A percentile compares a stretch with the other conserved stretches of the same genome.
phyloP scores from a whole-genome alignment of 345 rosid species.

The thale cress (Arabidopsis thaliana) region TAIR10.1 NC_003071.7:7024501-7025000 shows the following conservation, averaged over 20 bases:
- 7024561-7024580: too few species aligned
- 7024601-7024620: too few species aligned
- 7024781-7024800: conserved; percentile 44
- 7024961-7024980: conserved; percentile 82
- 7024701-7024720: conserved; percentile 22
- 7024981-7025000: conserved; percentile 72
- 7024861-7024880: not conserved
- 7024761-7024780: conserved; percentile 97
- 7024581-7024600: too few species aligned
- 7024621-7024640: too few species aligned
- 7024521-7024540: too few species aligned
- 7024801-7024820: too few species aligned
- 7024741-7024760: conserved; percentile 76
- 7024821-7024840: not conserved
- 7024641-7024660: too few species aligned
- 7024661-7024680: too few species aligned
- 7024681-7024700: too few species aligned
- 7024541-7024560: too few species aligned
- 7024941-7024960: conserved; percentile 78
- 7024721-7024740: conserved; percentile 83
- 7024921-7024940: conserved; percentile 78
- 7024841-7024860: not conserved
- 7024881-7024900: not conserved
- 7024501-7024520: too few species aligned
- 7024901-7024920: conserved; percentile 71